A percentile compares a stretch with the other conserved stretches of the same genome.
Conservation (phyloP, 768 basidiomycete genomes). For the Mycena rosella region DNA sequence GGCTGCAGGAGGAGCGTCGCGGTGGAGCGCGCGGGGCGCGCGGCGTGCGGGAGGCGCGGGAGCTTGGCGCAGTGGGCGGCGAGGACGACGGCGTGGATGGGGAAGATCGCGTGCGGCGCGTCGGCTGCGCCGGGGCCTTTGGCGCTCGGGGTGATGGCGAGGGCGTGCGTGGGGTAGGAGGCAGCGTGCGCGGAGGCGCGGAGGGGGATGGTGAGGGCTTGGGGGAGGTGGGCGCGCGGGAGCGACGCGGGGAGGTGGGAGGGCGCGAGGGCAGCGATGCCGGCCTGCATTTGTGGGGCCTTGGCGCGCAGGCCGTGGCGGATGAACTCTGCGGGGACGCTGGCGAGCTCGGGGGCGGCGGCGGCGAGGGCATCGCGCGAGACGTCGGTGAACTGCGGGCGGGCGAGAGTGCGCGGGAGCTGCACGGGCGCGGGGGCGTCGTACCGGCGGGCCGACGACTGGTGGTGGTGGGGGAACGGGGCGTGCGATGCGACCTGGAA, state of each 20-base stretch:
- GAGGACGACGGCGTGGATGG: conserved; percentile 78
- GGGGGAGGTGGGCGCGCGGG: conserved; percentile 46
- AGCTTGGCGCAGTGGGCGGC: conserved; percentile 77
- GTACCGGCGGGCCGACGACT: not conserved
- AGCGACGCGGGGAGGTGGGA: conserved; percentile 46
- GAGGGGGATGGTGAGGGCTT: conserved; percentile 44
- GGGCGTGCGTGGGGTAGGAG: conserved; percentile 56
- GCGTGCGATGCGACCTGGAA: not conserved
- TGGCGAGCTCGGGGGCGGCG: conserved; percentile 63
- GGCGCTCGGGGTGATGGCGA: conserved; percentile 57
- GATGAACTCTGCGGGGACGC: conserved; percentile 65
- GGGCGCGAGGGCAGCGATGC: conserved; percentile 45
- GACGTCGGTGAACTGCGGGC: conserved; percentile 64
- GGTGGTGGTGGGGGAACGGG: not conserved
- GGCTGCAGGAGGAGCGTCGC: conserved; percentile 47
- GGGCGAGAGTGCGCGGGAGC: conserved; percentile 63
- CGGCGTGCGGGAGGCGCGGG: conserved; percentile 59
- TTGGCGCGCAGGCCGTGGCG: conserved; percentile 56
- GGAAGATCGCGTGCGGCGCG: conserved; percentile 59
- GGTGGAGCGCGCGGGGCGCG: too few relatives aligned
- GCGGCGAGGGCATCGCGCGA: conserved; percentile 58
- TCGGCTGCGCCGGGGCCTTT: conserved; percentile 26
- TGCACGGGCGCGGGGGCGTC: not conserved
- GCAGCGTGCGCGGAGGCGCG: conserved; percentile 29
- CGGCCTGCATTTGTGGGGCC: conserved; percentile 39